Conservation (phyloP, 192 early-diverging fungal species). For the Coemansia aciculifera region DNA sequence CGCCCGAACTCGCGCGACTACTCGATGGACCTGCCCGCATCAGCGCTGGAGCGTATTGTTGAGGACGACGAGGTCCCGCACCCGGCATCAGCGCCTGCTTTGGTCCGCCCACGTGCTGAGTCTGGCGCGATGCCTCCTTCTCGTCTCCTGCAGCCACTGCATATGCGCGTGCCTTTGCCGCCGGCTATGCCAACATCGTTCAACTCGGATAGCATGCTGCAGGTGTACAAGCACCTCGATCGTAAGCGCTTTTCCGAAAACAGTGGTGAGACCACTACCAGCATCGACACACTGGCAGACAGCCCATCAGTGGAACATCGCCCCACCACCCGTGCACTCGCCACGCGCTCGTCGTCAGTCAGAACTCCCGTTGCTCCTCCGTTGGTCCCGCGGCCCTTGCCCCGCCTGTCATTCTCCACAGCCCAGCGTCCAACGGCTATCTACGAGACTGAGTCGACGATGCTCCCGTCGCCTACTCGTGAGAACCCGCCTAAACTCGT, state of each 20-base stretch:
- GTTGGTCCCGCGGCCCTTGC: conserved; percentile 9
- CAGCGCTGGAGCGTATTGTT: conserved; percentile 29
- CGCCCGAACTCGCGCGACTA: conserved; percentile 14
- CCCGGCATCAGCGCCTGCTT: neutral
- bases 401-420: conserved; percentile 22
- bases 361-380: neutral
- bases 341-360: conserved; percentile 7
- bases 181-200: neutral
- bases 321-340: neutral
- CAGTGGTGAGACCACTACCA: conserved; percentile 49
- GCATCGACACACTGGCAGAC: conserved; percentile 16
- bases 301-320: neutral
- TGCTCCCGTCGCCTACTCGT: conserved; percentile 25
- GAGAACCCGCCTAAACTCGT: conserved; percentile 32
- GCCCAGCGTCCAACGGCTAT: conserved; percentile 23
- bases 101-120: neutral
- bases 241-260: conserved; percentile 53
- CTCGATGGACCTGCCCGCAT: neutral
- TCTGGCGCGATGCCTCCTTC: neutral
- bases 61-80: conserved; percentile 49
- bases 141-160: neutral
- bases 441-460: conserved; percentile 19
- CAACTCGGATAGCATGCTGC: conserved; percentile 13
- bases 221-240: conserved; percentile 9
- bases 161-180: neutral